Base-by-base conservation (phyloP, 2,329 filamentous ascomycete genomes). In the Mariannaea elegans region DNA sequence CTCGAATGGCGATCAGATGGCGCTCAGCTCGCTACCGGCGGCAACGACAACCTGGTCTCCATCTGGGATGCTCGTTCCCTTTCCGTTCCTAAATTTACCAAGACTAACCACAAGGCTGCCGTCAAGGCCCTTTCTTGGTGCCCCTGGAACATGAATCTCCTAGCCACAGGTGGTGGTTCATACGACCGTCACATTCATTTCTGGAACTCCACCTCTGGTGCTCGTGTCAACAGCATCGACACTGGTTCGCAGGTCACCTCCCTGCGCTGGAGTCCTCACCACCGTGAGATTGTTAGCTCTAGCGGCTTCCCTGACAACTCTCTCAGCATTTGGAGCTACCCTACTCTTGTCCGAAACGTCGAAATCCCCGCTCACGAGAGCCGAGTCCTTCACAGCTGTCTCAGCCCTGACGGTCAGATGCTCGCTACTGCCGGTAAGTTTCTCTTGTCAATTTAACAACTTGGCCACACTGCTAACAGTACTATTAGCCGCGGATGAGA, bases 241-340 rank as follows among this genome's bases (percentile, higher is more conserved):
- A 98, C 95, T 38, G 95, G 95, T 62, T 97, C 93, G 45, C 95
- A 99, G 79, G 96, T 99, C 58, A 99, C 95, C 68, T 95, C 91
- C 70, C 87, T 99, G 57, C 90, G 93, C 72, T 99, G 95, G 95
- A 97, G 92, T 84, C 93, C 93, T 63, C 90, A 93, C 79, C 97
- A 98, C 86, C 94, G 95, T 69, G 95, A 99, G 85, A 95, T 99
- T 71, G 94, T 98, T 74, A 97, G 92, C 84, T 97, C 93, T 34
- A 95, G 93, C 74, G 95, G 95, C 57, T 98, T 98, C 84, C 95
- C 95, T n/a, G 94, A 98, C 82, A 99, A 99, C 85, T 96, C 93
- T 34, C 86, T 99, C 69, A 97, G 92, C 84, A 97, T 99, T 82
- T 99, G 95, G 95, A 97, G 92, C 84, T 99, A 99, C 80, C 95